Evolutionary conservation across 768 basidiomycete genomes (phyloP).

Genomic region (Porphyrellus cyaneotinctus): DNA sequence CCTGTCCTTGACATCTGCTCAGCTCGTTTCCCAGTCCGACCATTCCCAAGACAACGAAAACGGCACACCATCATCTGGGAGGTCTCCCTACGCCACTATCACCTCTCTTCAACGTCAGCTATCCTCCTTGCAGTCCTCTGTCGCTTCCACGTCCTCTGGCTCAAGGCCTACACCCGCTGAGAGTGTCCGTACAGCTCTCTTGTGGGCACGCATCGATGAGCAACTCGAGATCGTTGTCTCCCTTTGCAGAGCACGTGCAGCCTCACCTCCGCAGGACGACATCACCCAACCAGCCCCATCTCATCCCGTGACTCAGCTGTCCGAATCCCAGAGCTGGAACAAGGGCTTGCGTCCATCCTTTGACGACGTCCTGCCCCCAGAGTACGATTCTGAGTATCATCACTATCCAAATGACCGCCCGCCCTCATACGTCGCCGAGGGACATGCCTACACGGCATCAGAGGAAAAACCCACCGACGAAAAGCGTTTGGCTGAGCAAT

Average conservation of each 20-base stretch:
- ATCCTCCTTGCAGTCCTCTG: conserved; percentile 55
- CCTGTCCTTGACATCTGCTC: conserved; percentile 16
- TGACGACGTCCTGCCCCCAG: conserved; percentile 44
- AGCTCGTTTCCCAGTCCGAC: conserved; percentile 7
- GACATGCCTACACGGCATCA: background rate
- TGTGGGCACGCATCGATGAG: conserved; percentile 74
- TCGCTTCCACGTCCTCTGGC: conserved; percentile 2
- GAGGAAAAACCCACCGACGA: conserved; percentile 10
- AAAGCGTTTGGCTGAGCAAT: conserved; percentile 9
- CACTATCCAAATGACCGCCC: conserved; percentile 20
- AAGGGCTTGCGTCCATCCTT: conserved; percentile 4
- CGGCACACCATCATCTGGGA: background rate
- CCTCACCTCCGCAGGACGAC: conserved; percentile 7
- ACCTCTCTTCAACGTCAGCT: conserved; percentile 64
- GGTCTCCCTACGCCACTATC: conserved; percentile 42
- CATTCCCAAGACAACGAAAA: conserved; percentile 4
- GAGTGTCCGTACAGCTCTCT: conserved; percentile 55
- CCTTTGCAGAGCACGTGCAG: conserved; percentile 59
- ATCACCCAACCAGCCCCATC: conserved; percentile 20
- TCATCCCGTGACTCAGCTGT: conserved; percentile 11
- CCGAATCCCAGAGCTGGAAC: conserved; percentile 34
- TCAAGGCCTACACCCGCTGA: conserved; percentile 38
- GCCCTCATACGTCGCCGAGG: conserved; percentile 23
- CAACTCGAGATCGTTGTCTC: conserved; percentile 66
- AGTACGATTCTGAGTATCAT: conserved; percentile 41